Evolutionary conservation across 495 filamentous ascomycete genomes (phyloP).

Genomic region (Clavariopsis aquatica): DNA sequence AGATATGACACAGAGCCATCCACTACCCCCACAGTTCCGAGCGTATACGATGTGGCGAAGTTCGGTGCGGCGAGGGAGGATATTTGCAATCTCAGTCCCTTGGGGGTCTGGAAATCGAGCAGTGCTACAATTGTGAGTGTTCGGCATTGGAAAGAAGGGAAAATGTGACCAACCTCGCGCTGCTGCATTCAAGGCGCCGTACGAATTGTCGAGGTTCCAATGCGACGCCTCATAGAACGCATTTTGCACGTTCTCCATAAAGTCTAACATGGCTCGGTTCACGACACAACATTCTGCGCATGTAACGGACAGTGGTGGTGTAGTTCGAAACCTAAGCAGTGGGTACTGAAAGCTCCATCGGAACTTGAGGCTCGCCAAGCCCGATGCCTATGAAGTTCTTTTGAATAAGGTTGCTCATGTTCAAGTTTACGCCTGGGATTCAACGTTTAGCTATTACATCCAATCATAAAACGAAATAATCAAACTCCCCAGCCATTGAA

Average conservation of each 20-base stretch:
- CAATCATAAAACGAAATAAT: too few species aligned
- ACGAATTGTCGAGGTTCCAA: conserved; percentile 93
- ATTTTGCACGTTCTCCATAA: conserved; percentile 97
- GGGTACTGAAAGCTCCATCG: background rate
- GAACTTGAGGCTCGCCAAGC: conserved; percentile 11
- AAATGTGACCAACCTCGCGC: conserved; percentile 62
- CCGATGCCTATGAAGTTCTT: too few species aligned
- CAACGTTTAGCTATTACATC: too few species aligned
- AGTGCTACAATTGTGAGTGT: conserved; percentile 57
- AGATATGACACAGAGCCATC: conserved; percentile 91
- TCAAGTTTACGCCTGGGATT: too few species aligned
- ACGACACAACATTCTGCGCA: conserved; percentile 21
- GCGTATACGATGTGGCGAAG: conserved; percentile 86
- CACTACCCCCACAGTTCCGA: conserved; percentile 80
- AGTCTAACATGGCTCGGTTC: conserved; percentile 74
- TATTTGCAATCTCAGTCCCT: conserved; percentile 74
- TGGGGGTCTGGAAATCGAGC: conserved; percentile 80
- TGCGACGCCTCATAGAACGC: conserved; percentile 83
- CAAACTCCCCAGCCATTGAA: too few species aligned
- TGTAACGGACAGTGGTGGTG: background rate
- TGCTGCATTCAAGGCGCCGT: conserved; percentile 83
- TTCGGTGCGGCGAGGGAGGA: conserved; percentile 89
- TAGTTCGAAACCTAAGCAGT: conserved; percentile 1
- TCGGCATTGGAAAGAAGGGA: background rate
- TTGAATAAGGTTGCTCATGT: too few species aligned